Evolutionary conservation across 306 rosid genomes (phyloP).

Genomic region (Acacia melanoxylon): DNA sequence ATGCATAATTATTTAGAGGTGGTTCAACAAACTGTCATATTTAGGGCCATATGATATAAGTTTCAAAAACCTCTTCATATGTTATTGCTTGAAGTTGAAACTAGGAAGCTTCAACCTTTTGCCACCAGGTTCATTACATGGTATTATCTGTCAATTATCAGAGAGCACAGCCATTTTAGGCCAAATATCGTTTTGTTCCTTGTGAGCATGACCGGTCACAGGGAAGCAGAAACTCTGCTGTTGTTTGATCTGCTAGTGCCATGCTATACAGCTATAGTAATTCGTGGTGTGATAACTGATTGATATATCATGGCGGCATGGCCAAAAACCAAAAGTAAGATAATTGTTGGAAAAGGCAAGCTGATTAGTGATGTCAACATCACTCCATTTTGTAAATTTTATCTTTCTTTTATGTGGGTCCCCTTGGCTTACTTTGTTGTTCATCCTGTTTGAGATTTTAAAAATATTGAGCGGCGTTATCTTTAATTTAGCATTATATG

Average conservation of each 20-base stretch:
- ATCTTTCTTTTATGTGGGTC: slow-evolving; percentile 38
- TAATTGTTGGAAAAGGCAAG: slow-evolving; percentile 38
- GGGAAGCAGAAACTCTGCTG: not conserved
- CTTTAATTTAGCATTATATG: slow-evolving; percentile 21
- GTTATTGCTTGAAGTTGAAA: not conserved
- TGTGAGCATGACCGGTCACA: not conserved
- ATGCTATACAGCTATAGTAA: slow-evolving; percentile 23
- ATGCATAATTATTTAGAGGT: slow-evolving; percentile 11
- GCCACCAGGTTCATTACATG: not conserved
- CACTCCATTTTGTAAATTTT: slow-evolving; percentile 25
- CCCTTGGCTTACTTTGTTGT: slow-evolving; percentile 30
- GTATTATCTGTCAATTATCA: not conserved
- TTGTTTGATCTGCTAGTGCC: not conserved
- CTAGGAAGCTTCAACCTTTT: not conserved
- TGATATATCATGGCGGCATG: slow-evolving; percentile 12
- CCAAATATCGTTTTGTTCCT: not conserved
- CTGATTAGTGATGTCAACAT: slow-evolving; percentile 36
- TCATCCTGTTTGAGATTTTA: slow-evolving; percentile 34
- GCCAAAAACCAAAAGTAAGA: slow-evolving; percentile 23
- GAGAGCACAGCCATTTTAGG: not conserved
- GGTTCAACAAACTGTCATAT: slow-evolving; percentile 31
- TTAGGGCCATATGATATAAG: slow-evolving; percentile 17
- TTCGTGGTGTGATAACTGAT: slow-evolving; percentile 22
- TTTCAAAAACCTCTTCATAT: not conserved
- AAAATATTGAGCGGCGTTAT: slow-evolving; percentile 27